Conservation (phyloP, 768 basidiomycete genomes). For the Russula brevipes region DNA sequence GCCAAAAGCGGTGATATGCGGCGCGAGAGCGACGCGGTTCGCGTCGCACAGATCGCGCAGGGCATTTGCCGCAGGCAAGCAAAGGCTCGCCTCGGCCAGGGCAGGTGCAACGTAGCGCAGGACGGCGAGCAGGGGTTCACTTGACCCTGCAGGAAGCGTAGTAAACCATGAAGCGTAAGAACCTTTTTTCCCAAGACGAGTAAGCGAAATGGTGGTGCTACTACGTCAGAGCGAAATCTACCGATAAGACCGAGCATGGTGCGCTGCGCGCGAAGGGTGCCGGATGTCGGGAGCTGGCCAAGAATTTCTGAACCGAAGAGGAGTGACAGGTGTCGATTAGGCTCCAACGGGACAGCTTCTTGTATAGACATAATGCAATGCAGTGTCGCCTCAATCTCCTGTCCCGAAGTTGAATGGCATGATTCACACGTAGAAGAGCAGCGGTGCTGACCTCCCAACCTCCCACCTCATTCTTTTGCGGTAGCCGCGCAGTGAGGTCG, state of each 20-base stretch:
- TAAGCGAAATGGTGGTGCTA: neutral
- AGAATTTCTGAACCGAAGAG: slow-evolving; percentile 73
- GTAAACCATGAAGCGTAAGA: slow-evolving; percentile 80
- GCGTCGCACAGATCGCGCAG: slow-evolving; percentile 86
- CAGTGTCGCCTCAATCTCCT: slow-evolving; percentile 84
- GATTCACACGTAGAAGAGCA: neutral
- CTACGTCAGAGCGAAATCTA: slow-evolving; percentile 31
- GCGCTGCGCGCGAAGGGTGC: slow-evolving; percentile 60
- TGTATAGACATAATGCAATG: slow-evolving; percentile 84
- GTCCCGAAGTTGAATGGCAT: neutral
- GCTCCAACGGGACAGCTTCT: slow-evolving; percentile 70
- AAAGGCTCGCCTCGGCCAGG: slow-evolving; percentile 58
- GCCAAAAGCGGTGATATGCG: slow-evolving; percentile 80
- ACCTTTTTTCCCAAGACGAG: slow-evolving; percentile 37
- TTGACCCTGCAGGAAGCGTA: slow-evolving; percentile 37
- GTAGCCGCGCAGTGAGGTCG: slow-evolving; percentile 54
- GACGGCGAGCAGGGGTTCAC: slow-evolving; percentile 52
- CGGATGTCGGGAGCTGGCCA: slow-evolving; percentile 58
- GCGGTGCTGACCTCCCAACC: slow-evolving; percentile 69
- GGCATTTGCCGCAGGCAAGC: slow-evolving; percentile 71
- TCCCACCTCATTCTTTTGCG: slow-evolving; percentile 37
- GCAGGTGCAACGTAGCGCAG: slow-evolving; percentile 68
- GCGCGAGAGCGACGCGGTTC: slow-evolving; percentile 76
- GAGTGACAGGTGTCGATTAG: slow-evolving; percentile 48
- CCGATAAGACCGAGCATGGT: slow-evolving; percentile 75